A percentile compares a stretch with the other conserved stretches of the same genome.
Conservation (phyloP, 1,284 basidiomycete species). For the Rhodotorula sp. region DNA sequence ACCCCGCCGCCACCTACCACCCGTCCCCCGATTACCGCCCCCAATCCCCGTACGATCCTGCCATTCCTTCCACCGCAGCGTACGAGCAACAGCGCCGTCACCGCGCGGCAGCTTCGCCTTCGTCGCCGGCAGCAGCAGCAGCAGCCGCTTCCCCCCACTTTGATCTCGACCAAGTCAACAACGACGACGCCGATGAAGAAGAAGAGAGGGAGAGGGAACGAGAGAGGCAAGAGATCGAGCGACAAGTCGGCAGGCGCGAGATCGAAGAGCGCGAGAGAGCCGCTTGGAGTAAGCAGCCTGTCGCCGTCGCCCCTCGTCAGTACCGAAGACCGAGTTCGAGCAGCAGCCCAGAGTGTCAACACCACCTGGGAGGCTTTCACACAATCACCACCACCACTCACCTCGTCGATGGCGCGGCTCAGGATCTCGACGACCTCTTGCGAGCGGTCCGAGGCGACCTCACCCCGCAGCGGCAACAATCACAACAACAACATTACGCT, state of each 20-base stretch:
- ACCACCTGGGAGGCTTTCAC: too few species aligned
- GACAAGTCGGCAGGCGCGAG: constrained; percentile 17
- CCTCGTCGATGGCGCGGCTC: too few species aligned
- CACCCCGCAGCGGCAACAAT: too few species aligned
- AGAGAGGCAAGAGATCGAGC: constrained; percentile 11
- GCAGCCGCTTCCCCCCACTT: not conserved
- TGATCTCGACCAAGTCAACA: not conserved
- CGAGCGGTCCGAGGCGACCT: too few species aligned
- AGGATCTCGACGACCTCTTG: too few species aligned
- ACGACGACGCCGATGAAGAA: too few species aligned
- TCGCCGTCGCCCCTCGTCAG: too few species aligned
- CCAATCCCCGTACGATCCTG: not conserved
- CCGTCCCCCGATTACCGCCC: not conserved
- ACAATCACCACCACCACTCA: too few species aligned
- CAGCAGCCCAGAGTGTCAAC: too few species aligned
- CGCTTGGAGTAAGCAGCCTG: constrained; percentile 19
- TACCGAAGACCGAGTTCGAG: too few species aligned
- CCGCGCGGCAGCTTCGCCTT: not conserved
- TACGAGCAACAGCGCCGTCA: not conserved
- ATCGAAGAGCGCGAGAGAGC: constrained; percentile 23
- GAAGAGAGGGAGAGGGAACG: not conserved
- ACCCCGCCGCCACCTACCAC: not conserved
- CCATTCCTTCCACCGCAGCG: not conserved
- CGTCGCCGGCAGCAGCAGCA: not conserved
- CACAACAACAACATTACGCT: too few species aligned